These are phyloP conservation scores for Symbiodinium pilosum DNA, from an alignment of 73 alveolate species.

Conservation along the genomic window DNA sequence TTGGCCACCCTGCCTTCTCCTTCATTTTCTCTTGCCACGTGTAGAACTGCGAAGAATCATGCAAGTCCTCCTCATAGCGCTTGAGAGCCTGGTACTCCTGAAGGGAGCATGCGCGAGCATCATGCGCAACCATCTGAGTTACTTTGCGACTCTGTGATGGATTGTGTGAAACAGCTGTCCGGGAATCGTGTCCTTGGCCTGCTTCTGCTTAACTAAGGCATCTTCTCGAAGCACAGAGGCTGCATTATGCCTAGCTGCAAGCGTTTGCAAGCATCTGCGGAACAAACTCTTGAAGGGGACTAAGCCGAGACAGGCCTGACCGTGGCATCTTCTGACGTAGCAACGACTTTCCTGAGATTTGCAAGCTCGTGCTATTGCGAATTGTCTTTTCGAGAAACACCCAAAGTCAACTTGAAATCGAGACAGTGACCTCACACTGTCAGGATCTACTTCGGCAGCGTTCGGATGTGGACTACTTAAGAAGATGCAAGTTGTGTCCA, in stretches of 20 bases:
- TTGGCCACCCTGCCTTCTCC: conserved; percentile 44
- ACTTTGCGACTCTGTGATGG: too few species aligned
- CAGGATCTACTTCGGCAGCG: too few species aligned
- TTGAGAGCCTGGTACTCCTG: conserved; percentile 83
- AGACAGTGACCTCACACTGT: too few species aligned
- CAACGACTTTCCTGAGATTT: conserved; percentile 45
- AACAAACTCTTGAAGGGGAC: background rate
- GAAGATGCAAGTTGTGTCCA: too few species aligned
- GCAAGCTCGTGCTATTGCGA: too few species aligned
- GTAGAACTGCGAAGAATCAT: conserved; percentile 79
- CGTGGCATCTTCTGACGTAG: conserved; percentile 54
- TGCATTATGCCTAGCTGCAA: conserved; percentile 41
- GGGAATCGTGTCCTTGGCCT: conserved; percentile 80
- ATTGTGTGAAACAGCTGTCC: too few species aligned
- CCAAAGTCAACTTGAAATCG: too few species aligned
- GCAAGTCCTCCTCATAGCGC: conserved; percentile 80
- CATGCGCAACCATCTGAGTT: too few species aligned
- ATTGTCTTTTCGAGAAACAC: too few species aligned
- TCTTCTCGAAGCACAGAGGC: conserved; percentile 94
- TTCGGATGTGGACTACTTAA: too few species aligned
- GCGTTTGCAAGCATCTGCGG: too few species aligned
- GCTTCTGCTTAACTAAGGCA: conserved; percentile 85
- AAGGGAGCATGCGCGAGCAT: background rate
- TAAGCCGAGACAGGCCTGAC: conserved; percentile 25
- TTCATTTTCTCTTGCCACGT: conserved; percentile 81